Evolutionary conservation across 176 grass and related monocot genomes (phyloP), one percentile per base, ranked within the genome.

Genomic region (Avena eriantha): DNA sequence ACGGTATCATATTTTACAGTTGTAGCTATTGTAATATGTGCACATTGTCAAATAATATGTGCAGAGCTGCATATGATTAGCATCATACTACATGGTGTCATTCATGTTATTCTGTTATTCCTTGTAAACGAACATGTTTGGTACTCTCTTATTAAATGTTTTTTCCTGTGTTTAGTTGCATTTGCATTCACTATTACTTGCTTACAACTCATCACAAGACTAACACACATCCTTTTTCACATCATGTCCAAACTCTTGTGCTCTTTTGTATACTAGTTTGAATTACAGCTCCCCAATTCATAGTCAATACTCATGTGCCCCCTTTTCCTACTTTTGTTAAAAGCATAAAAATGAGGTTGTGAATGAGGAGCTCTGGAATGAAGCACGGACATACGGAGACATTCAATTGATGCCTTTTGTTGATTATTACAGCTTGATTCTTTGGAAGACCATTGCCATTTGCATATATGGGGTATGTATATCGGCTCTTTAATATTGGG

Each of bases 391-490:
- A 29, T 98, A 98, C 54, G 94, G 93, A 80, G 96, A 98, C 76
- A 93, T 98, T 76, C 96, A 98, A 78, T 67, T 98, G 68, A 98
- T 98, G 97, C 97, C 97, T 12, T 98, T 98, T 87, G 94, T 98
- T 85, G 97, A 98, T 90, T 98, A 96, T 88, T 98, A 98, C 58
- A 94, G 94, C 85, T 85, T 98, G 63, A 98, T 98, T 93, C 91
- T 95, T 33, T 98, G 94, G 94, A 98, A 98, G 83, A 98, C 97
- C 3, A 98, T 98, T 78, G 94, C 92, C 35, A 98, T 98, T 59
- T 98, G 94, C 89, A 92, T 98, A 19, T 96, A 94, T 79, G 97
- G 97, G 88, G 97, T 98, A 94, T 91, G 16, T 43, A 22, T 51
- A 22, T 51, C 51, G 61, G 8, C 59, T 80, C 49, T 80, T 60